Conservation (phyloP, 305 asterid genomes). For the Solanum aculeatissimum region DNA sequence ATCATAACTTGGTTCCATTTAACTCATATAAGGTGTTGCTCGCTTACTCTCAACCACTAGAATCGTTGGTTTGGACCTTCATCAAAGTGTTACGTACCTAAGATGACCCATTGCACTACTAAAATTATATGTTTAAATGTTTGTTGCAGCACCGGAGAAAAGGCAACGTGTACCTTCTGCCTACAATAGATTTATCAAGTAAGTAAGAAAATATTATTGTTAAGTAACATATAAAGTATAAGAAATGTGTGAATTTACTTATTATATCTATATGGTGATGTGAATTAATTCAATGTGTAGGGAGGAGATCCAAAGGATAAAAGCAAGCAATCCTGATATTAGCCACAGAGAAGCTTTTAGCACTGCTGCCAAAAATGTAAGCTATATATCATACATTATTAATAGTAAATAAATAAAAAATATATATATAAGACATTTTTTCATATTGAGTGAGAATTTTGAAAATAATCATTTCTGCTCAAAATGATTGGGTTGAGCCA, state of each 20-base stretch:
- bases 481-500: background rate
- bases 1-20: background rate
- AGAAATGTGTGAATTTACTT: background rate
- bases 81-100: background rate
- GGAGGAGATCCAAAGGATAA: slow-evolving; percentile 90
- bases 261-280: background rate
- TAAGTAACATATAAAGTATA: background rate
- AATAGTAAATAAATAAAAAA: background rate
- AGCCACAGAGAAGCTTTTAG: slow-evolving; percentile 82
- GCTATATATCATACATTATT: background rate
- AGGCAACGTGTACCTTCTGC: slow-evolving; percentile 75
- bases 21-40: background rate
- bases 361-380: slow-evolving; percentile 63
- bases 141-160: slow-evolving; percentile 54
- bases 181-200: slow-evolving; percentile 71
- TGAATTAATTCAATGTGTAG: slow-evolving; percentile 9
- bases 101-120: background rate
- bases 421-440: background rate
- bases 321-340: slow-evolving; percentile 65
- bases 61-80: background rate
- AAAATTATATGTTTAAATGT: background rate
- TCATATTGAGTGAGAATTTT: background rate
- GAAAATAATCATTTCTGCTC: background rate
- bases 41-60: background rate
- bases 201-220: slow-evolving; percentile 8